These are phyloP conservation scores for Chrysoporthe austroafricana DNA, from an alignment of 2,329 filamentous ascomycete species.

Conservation along the genomic window DNA sequence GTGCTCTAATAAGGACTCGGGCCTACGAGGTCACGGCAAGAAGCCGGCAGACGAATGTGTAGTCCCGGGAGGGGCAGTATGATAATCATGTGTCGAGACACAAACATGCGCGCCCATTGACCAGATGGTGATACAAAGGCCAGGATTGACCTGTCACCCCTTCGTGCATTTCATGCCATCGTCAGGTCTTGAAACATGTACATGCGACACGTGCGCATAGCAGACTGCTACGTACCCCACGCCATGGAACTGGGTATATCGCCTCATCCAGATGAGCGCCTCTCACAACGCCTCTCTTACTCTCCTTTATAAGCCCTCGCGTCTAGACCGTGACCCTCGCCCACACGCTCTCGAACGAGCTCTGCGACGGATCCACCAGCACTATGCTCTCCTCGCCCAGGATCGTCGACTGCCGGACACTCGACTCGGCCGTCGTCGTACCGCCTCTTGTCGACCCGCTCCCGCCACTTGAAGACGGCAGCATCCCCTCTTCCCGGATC, in stretches of 20 bases:
- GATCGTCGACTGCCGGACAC: slow-evolving; percentile 32
- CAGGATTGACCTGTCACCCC: background rate
- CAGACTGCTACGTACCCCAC: background rate
- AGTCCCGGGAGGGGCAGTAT: too few species aligned
- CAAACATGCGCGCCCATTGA: background rate
- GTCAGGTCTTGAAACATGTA: slow-evolving; percentile 8
- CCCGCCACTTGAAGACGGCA: slow-evolving; percentile 32
- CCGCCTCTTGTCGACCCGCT: background rate
- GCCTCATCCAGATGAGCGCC: background rate
- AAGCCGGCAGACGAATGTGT: background rate
- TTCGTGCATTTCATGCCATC: slow-evolving; percentile 16
- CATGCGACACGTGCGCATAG: background rate
- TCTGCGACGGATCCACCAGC: slow-evolving; percentile 51
- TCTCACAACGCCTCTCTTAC: slow-evolving; percentile 6
- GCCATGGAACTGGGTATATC: slow-evolving; percentile 20
- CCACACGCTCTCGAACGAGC: slow-evolving; percentile 71
- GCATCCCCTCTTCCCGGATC: slow-evolving; percentile 54
- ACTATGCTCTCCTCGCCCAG: slow-evolving; percentile 56
- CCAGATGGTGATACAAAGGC: slow-evolving; percentile 1
- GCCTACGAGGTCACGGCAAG: background rate
- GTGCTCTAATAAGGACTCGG: background rate
- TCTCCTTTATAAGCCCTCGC: slow-evolving; percentile 12
- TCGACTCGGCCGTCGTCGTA: slow-evolving; percentile 20
- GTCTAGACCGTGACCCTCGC: slow-evolving; percentile 60
- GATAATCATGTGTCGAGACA: background rate